Evolutionary conservation across 2,329 filamentous ascomycete genomes (phyloP), one percentile per base, ranked within the genome.

Genomic region (Tetracladium maxilliforme): DNA sequence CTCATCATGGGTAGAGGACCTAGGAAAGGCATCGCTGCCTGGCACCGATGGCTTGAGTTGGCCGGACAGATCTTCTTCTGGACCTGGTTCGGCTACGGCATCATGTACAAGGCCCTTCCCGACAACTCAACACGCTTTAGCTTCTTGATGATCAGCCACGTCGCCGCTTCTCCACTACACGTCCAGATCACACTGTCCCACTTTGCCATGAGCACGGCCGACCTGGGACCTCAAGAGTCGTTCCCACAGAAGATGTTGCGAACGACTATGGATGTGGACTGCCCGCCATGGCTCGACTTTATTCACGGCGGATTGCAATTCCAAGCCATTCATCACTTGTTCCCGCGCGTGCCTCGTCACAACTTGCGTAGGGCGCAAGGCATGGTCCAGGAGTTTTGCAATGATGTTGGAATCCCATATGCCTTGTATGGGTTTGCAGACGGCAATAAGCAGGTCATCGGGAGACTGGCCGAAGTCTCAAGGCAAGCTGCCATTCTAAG

Each of bases 181-280:
- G 67, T 87, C 8, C 84, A 93, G 47, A 92, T 93, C 45, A 92
- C 83, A 1, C 65, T 93, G 11, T 90, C 80, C 3, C 84, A 93
- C 50, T 93, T 92, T 49, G 81, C 81, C 36, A 93, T 92, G 84
- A 87, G 80, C 38, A 93, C 84, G 0, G 67, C 80, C 8, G 82
- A 93, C 40, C 61, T 93, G 9, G 86, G 86, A 0, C 71, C 78
- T 2, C 61, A 74, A 25, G 84, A 93, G 47, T 90, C 80, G 1
- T 93, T 93, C 47, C 72, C 84, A 1, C 83, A 92, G 50, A 80
- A 76, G 48, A 90, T 92, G 76, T 61, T 93, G 22, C 74, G 86
- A 37, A 93, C 84, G 2, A 92, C 84, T 9, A 92, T 93, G 83
- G 83, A 92, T 35, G 73, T 92, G 13, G 82, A 90, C 44, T 92